Evolutionary conservation across 75 land plant genomes (phyloP).

Genomic region (Ceratopteris richardii): DNA sequence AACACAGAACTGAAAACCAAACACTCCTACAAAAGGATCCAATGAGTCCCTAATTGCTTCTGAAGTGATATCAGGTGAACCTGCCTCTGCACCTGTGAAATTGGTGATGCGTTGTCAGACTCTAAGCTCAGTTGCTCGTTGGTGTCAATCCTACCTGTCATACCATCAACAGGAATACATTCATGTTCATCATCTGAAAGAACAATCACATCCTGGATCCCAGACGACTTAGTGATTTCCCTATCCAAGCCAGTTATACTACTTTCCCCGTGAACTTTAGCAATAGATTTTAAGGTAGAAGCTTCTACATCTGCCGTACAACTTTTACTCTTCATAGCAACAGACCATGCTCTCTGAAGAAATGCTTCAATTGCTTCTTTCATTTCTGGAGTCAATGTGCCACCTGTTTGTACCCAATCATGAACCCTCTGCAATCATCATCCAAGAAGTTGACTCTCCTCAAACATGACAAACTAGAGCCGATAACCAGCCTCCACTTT

Average conservation of each 20-base stretch:
- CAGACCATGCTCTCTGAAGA: too few relatives aligned
- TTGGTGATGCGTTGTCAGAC: neutral
- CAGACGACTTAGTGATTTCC: neutral
- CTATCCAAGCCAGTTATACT: neutral
- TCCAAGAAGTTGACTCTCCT: constrained; percentile 9
- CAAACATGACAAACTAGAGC: constrained; percentile 31
- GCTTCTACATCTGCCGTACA: too few relatives aligned
- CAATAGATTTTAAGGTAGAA: too few relatives aligned
- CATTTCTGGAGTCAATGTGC: too few relatives aligned
- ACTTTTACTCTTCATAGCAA: too few relatives aligned
- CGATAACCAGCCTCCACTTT: constrained; percentile 56
- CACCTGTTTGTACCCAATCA: neutral
- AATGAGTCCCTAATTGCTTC: neutral
- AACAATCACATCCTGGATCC: constrained; percentile 18
- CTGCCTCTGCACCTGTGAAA: neutral
- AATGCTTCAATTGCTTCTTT: too few relatives aligned
- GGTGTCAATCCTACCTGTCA: neutral
- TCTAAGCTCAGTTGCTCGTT: neutral
- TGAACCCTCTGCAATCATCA: neutral
- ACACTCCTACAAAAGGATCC: too few relatives aligned
- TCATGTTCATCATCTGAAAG: constrained; percentile 54
- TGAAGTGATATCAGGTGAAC: neutral
- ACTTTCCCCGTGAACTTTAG: neutral
- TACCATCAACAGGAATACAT: neutral
- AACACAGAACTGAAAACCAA: too few relatives aligned